phyloP scores from a whole-genome alignment of 2,329 filamentous ascomycete genomes.

The Trichoderma sp. region DNA sequence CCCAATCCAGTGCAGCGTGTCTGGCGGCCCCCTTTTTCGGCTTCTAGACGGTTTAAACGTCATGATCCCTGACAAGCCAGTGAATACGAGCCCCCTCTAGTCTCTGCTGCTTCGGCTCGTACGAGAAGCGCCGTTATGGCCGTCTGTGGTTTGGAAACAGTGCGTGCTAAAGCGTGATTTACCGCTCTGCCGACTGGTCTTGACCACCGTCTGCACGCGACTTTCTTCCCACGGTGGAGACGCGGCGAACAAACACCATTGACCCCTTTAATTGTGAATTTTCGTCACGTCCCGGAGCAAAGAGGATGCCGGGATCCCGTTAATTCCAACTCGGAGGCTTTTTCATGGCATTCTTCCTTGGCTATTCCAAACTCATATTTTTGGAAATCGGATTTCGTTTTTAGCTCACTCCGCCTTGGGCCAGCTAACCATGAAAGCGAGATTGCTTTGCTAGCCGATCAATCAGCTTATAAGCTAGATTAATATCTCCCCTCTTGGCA shows the following conservation, averaged over 20 bases:
- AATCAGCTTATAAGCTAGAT: neutral
- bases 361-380: neutral
- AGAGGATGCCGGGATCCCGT: neutral
- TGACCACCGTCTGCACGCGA: neutral
- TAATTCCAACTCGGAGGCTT: neutral
- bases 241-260: constrained; percentile 15
- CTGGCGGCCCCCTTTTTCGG: constrained; percentile 6
- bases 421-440: neutral
- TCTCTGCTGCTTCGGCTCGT: constrained; percentile 7
- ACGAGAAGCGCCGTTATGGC: constrained; percentile 2
- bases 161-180: constrained; percentile 14
- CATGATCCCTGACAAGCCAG: constrained; percentile 8
- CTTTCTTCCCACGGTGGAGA: constrained; percentile 15
- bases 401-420: neutral
- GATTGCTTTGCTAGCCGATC: neutral
- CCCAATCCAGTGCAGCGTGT: constrained; percentile 1
- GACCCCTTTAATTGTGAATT: constrained; percentile 13
- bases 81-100: constrained; percentile 16
- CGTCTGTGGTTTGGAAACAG: constrained; percentile 2
- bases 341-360: neutral
- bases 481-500: constrained; percentile 5
- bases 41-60: neutral
- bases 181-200: neutral
- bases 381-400: neutral
- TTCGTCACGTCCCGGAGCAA: neutral